These are phyloP conservation scores for Jacaranda mimosifolia DNA, from an alignment of 257 asterid species.

Conservation along the genomic window DNA sequence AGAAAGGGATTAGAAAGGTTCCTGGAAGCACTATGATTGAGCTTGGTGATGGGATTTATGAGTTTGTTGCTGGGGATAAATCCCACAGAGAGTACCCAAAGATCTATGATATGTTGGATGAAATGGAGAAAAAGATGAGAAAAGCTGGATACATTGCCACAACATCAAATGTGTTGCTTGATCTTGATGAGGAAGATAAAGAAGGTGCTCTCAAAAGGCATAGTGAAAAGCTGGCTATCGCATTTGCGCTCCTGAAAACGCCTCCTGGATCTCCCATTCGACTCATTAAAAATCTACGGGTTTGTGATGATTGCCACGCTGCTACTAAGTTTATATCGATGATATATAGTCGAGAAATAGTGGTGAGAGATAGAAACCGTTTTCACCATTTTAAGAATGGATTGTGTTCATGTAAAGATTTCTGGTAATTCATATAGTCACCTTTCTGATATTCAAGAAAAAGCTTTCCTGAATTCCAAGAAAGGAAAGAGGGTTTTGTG, in stretches of 20 bases:
- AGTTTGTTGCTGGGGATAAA: conserved; percentile 70
- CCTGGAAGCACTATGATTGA: conserved; percentile 90
- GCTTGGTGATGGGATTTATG: conserved; percentile 54
- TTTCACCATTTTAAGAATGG: conserved; percentile 68
- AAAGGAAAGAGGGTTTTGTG: too few relatives aligned
- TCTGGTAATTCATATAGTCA: conserved; percentile 50
- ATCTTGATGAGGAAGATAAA: conserved; percentile 70
- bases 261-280: conserved; percentile 52
- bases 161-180: conserved; percentile 59
- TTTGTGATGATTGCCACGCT: conserved; percentile 67
- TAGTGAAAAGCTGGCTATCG: conserved; percentile 68
- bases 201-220: conserved; percentile 64
- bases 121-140: conserved; percentile 58
- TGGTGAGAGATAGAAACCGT: conserved; percentile 63
- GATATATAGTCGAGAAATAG: conserved; percentile 58
- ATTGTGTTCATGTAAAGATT: conserved; percentile 58
- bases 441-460: neutral
- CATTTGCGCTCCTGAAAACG: conserved; percentile 66
- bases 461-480: too few relatives aligned
- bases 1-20: conserved; percentile 69
- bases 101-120: conserved; percentile 66
- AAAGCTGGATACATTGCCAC: conserved; percentile 53
- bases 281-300: conserved; percentile 59
- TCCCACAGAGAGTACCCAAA: conserved; percentile 41
- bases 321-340: conserved; percentile 62